These are phyloP conservation scores for Moricandia arvensis DNA, from an alignment of 345 rosid genomes.

Conservation along the genomic window DNA sequence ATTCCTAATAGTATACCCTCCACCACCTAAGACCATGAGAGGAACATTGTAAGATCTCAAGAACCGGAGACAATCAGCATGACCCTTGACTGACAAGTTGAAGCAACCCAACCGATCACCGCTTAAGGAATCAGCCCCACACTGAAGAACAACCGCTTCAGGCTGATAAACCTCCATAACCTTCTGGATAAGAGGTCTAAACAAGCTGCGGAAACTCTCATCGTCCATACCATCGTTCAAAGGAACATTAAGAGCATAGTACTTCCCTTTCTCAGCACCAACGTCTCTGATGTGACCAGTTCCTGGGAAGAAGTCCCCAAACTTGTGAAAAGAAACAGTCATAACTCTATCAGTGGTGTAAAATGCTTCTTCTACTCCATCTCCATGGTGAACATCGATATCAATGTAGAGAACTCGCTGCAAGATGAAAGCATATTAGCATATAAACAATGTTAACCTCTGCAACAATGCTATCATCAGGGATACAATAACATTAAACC, in stretches of 20 bases:
- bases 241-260: conserved; percentile 93
- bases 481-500: neutral
- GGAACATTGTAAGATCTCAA: conserved; percentile 91
- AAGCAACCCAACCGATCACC: conserved; percentile 98
- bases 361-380: conserved; percentile 98
- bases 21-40: conserved; percentile 97
- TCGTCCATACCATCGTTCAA: conserved; percentile 91
- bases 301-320: conserved; percentile 97
- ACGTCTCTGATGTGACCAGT: conserved; percentile 84
- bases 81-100: conserved; percentile 95
- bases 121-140: conserved; percentile 96
- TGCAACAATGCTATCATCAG: neutral
- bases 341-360: conserved; percentile 99
- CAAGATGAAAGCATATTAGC: conserved; percentile 19
- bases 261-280: conserved; percentile 67
- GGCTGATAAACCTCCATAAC: conserved; percentile 98
- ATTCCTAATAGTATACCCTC: conserved; percentile 96
- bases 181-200: conserved; percentile 79
- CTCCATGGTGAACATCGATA: conserved; percentile 98
- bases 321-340: conserved; percentile 98
- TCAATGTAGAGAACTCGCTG: conserved; percentile 94
- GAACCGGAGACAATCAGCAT: conserved; percentile 92
- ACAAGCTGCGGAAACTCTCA: conserved; percentile 71
- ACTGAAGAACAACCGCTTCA: conserved; percentile 98
- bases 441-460: conserved; percentile 1